Evolutionary conservation across 1,284 basidiomycete species (phyloP).

Genomic region (Vanrija sp.): DNA sequence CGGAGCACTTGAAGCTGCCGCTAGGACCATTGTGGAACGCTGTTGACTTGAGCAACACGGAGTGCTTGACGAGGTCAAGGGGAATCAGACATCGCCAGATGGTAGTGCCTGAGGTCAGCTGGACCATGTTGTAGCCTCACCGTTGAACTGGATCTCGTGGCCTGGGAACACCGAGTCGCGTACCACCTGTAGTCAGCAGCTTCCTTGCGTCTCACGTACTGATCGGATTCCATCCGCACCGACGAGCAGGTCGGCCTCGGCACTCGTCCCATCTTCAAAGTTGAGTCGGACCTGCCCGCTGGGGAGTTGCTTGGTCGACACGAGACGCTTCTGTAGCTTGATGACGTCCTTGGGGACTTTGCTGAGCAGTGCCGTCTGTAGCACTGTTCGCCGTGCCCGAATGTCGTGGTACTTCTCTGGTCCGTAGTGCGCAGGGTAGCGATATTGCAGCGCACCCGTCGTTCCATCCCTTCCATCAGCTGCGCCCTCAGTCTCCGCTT

Average conservation of each 20-base stretch:
- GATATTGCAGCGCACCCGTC: slow-evolving; percentile 3
- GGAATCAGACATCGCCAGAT: slow-evolving; percentile 16
- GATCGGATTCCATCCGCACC: slow-evolving; percentile 22
- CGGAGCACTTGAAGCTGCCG: slow-evolving; percentile 2
- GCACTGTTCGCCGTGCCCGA: slow-evolving; percentile 1
- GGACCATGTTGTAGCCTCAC: not conserved
- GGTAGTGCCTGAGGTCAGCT: slow-evolving; percentile 5
- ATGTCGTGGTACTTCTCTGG: not conserved
- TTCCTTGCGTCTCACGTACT: slow-evolving; percentile 3
- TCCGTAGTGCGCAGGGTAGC: not conserved
- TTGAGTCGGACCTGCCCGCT: not conserved
- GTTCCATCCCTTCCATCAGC: slow-evolving; percentile 1
- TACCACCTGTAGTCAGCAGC: slow-evolving; percentile 1
- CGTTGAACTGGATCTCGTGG: not conserved
- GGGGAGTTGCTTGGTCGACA: not conserved
- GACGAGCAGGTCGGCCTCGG: slow-evolving; percentile 12
- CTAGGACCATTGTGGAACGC: slow-evolving; percentile 5
- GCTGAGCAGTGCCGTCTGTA: slow-evolving; percentile 1
- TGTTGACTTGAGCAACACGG: slow-evolving; percentile 6
- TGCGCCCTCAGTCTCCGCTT: not conserved
- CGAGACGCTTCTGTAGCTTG: slow-evolving; percentile 10
- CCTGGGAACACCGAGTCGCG: not conserved
- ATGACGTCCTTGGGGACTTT: not conserved
- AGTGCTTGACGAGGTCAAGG: slow-evolving; percentile 3
- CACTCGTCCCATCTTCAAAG: slow-evolving; percentile 15